phyloP scores from a whole-genome alignment of 2,329 filamentous ascomycete species.

The Hansfordia pulvinata region DNA sequence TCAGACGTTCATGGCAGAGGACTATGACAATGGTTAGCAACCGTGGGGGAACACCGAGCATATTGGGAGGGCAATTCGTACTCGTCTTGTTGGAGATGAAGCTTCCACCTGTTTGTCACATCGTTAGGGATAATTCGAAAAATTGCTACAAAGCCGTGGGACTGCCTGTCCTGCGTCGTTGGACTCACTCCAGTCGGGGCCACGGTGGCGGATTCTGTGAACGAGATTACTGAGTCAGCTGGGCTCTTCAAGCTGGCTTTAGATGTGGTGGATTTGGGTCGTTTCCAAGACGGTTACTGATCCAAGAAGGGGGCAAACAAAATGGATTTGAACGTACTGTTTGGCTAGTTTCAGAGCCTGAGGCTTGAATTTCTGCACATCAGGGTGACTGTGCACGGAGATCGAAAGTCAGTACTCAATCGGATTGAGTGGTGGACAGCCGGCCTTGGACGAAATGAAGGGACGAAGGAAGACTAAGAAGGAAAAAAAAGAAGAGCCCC shows the following conservation, averaged over 20 bases:
- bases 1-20: constrained; percentile 92
- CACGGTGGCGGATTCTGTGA: constrained; percentile 78
- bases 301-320: no score
- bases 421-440: no score
- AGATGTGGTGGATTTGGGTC: no score
- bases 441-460: no score
- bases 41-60: no score
- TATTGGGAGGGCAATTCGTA: no score
- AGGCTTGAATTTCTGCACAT: constrained; percentile 94
- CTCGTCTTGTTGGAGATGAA: constrained; percentile 83
- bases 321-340: constrained; percentile 50
- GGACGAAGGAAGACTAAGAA: no score
- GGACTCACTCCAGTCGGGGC: constrained; percentile 93
- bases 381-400: constrained; percentile 53
- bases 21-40: no score
- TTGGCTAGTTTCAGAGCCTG: constrained; percentile 87
- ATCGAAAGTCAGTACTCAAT: constrained; percentile 5
- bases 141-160: constrained; percentile 6
- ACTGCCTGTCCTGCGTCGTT: constrained; percentile 11
- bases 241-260: no score
- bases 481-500: no score
- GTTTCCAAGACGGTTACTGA: constrained; percentile 12
- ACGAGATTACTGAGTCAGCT: constrained; percentile 24
- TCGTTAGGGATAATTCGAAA: constrained; percentile 14
- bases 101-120: constrained; percentile 56